Conservation (phyloP, 805 yeast genomes). For the Blastobotrys muscicola region DNA sequence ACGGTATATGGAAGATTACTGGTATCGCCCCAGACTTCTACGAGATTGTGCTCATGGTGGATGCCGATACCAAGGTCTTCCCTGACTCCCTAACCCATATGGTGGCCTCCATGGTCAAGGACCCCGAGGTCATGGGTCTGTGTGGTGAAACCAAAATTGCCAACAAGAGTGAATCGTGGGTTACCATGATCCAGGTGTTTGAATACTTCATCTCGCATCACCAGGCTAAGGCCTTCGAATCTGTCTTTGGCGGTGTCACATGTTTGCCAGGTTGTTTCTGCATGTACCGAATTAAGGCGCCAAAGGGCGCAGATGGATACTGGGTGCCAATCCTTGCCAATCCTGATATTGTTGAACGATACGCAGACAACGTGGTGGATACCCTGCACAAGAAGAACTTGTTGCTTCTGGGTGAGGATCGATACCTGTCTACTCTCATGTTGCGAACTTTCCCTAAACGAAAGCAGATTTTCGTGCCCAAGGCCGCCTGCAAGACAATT, state of each 20-base stretch:
- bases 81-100: constrained; percentile 85
- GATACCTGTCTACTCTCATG: constrained; percentile 78
- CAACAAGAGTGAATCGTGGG: constrained; percentile 77
- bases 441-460: constrained; percentile 82
- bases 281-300: constrained; percentile 84
- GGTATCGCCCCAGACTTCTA: constrained; percentile 78
- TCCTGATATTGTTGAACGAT: constrained; percentile 88
- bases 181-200: constrained; percentile 86
- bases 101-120: constrained; percentile 81
- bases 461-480: constrained; percentile 76
- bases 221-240: constrained; percentile 88
- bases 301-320: constrained; percentile 65
- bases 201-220: constrained; percentile 92
- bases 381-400: constrained; percentile 82
- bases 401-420: constrained; percentile 80
- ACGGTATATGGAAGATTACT: constrained; percentile 69
- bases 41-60: constrained; percentile 83
- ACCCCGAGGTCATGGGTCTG: constrained; percentile 80
- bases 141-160: constrained; percentile 94
- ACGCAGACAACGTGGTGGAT: constrained; percentile 75
- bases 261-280: constrained; percentile 95
- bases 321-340: constrained; percentile 94
- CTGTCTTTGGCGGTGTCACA: constrained; percentile 91
- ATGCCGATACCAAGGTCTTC: constrained; percentile 83
- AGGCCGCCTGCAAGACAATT: constrained; percentile 85